Base-by-base conservation (phyloP, 371 early-diverging fungal genomes). In the Coemansia sp. region DNA sequence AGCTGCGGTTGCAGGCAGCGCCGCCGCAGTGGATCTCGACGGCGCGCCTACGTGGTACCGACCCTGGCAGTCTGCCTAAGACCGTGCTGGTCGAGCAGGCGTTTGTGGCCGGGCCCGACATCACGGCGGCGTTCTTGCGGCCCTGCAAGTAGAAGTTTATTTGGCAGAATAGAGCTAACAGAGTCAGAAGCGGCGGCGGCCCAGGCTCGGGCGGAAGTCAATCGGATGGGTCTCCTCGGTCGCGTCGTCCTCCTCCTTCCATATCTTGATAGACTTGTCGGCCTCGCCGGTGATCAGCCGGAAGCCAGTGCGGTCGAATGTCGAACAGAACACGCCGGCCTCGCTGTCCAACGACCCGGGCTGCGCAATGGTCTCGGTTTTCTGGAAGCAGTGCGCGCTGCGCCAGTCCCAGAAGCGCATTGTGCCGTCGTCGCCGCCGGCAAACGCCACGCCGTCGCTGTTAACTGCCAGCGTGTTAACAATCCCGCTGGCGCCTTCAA, bases 231-330 rank as follows among this genome's bases (percentile, higher is more conserved):
- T 80, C 63, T 89, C 89, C 2, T 82, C 82, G 12, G 88, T 87
- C 2, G 81, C 76, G 9, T 67, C 66, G 3, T 81, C 71, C 49
- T 81, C 76, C 49, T 81, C 78, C 42, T 79, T 78, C 71, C 79
- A 99, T 48, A 99, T 92, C 81, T 99, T 98, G 81, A 98, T 95
- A 1, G 96, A 92, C 82, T 98, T 98, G 81, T 98, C 99, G 0
- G 96, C 97, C 80, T 98, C 99, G 64, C 97, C 94, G 0, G 99
- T 99, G 59, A 98, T 92, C 42, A 99, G 83, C 53, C 98, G 90
- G 44, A 90, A 80, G 0, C 98, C 97, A 4, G 98, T 92, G 58
- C 86, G 87, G 77, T 98, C 98, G 84, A 98, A 98, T 2, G 93
- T 86, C 55, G 94, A 93, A 60, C 90, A 87, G 60, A 98, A 97